Conservation (phyloP, 129 eudicot species). For the carrot (Daucus carota) region DH1_v3.0 NC_030388.2:17423001-17423500, state of each 20-base stretch:
- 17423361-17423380: background rate
- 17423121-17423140: constrained; percentile 47
- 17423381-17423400: background rate
- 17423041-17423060: constrained; percentile 20
- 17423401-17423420: background rate
- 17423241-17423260: background rate
- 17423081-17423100: constrained; percentile 18
- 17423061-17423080: constrained; percentile 17
- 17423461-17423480: background rate
- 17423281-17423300: background rate
- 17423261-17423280: background rate
- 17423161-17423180: background rate
- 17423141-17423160: constrained; percentile 28
- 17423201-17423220: background rate
- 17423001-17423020: constrained; percentile 20
- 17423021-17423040: constrained; percentile 19
- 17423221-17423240: background rate
- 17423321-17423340: no score
- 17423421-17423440: background rate
- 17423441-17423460: background rate
- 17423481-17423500: background rate
- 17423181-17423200: background rate
- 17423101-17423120: constrained; percentile 30
- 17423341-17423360: background rate
- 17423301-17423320: no score